These are phyloP conservation scores for Trichoderma virens DNA, from an alignment of 495 filamentous ascomycete genomes.

Conservation along the genomic window DNA sequence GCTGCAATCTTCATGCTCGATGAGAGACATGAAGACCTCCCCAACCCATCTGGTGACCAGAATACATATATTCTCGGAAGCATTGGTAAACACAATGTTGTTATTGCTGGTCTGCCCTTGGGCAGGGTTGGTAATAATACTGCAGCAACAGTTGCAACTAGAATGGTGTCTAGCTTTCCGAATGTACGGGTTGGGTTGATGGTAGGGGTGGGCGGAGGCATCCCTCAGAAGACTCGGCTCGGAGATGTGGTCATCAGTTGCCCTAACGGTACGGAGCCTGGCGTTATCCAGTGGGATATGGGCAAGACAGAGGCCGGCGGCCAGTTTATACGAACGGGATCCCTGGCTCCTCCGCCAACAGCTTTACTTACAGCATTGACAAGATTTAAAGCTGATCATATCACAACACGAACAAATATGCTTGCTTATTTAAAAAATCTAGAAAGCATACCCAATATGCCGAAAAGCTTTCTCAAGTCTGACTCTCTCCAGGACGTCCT, in stretches of 20 bases:
- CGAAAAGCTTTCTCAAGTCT: no score
- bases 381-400: not conserved
- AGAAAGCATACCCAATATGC: no score
- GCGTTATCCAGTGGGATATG: constrained; percentile 21
- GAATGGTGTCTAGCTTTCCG: constrained; percentile 23
- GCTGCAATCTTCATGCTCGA: constrained; percentile 33
- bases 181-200: constrained; percentile 18
- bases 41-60: constrained; percentile 17
- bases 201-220: constrained; percentile 27
- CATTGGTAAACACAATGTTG: constrained; percentile 30
- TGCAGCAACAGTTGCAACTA: constrained; percentile 23
- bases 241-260: constrained; percentile 39
- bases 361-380: not conserved
- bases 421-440: not conserved
- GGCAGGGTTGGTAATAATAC: constrained; percentile 28
- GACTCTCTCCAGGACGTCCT: no score
- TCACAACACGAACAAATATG: not conserved
- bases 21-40: constrained; percentile 21
- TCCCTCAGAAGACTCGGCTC: constrained; percentile 25
- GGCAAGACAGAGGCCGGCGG: not conserved
- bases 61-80: constrained; percentile 31
- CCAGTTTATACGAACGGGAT: not conserved
- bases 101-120: constrained; percentile 22
- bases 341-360: not conserved
- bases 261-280: not conserved